These are phyloP conservation scores for Tetrahymena malaccensis DNA, from an alignment of 73 alveolate species.

Conservation along the genomic window DNA sequence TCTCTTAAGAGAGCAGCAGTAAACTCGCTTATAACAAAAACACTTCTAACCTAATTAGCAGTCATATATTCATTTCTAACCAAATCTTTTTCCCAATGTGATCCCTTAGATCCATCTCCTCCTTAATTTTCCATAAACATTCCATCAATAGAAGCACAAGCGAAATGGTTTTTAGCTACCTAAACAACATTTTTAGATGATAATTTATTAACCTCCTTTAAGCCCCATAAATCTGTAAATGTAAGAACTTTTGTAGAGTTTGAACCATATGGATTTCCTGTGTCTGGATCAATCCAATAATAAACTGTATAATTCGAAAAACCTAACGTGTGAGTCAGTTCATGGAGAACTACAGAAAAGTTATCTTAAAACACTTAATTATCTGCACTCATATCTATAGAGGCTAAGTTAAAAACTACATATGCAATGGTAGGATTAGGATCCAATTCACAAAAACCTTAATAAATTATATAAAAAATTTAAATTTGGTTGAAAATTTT, in stretches of 20 bases:
- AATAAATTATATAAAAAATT: no score
- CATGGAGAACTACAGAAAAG: neutral
- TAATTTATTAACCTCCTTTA: neutral
- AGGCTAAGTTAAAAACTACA: neutral
- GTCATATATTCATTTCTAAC: neutral
- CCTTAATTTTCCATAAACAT: neutral
- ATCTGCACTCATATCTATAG: neutral
- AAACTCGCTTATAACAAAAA: neutral
- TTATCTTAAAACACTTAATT: neutral
- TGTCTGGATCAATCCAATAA: neutral
- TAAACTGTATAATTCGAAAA: neutral
- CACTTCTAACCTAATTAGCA: neutral
- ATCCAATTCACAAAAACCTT: neutral
- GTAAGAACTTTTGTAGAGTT: neutral
- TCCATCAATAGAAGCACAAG: neutral
- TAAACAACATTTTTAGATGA: neutral
- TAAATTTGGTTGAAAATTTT: no score
- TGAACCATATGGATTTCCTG: neutral
- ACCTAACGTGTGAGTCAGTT: neutral
- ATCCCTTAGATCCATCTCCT: neutral
- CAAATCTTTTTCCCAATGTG: neutral
- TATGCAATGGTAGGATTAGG: neutral
- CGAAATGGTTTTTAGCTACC: neutral
- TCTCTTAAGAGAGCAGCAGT: neutral
- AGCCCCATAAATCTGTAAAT: neutral